These are phyloP conservation scores for Vinca major DNA, from an alignment of 305 asterid genomes.

Conservation along the genomic window DNA sequence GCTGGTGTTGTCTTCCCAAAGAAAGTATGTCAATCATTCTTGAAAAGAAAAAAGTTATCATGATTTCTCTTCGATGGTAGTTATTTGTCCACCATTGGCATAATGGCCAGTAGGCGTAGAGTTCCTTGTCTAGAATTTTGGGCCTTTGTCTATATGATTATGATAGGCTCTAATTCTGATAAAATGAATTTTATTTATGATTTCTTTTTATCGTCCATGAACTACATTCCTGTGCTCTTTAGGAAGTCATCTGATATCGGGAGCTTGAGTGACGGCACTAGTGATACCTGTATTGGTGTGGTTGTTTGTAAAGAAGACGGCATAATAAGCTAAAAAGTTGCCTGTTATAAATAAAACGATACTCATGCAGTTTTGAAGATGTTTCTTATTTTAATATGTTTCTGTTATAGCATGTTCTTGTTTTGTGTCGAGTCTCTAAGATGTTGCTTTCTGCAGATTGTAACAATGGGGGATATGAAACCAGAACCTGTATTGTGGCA, in stretches of 20 bases:
- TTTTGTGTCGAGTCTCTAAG: neutral
- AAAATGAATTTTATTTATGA: neutral
- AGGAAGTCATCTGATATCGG: neutral
- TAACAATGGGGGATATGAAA: conserved; percentile 59
- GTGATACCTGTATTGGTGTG: neutral
- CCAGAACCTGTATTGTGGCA: conserved; percentile 94
- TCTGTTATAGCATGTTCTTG: too few relatives aligned
- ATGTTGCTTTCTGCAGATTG: conserved; percentile 40
- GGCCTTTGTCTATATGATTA: neutral
- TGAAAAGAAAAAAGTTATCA: neutral
- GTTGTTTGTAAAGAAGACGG: neutral
- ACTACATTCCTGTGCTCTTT: neutral
- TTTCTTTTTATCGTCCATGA: neutral
- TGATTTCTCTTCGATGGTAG: neutral
- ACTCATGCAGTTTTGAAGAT: neutral
- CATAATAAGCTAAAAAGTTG: neutral
- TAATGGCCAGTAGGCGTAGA: neutral
- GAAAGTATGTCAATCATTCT: conserved; percentile 42
- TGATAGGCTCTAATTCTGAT: too few relatives aligned
- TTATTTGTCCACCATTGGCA: neutral
- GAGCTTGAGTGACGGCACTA: neutral
- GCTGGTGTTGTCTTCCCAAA: conserved; percentile 68
- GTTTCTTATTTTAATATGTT: too few relatives aligned
- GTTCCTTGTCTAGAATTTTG: neutral
- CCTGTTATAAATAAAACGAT: neutral